phyloP scores from a whole-genome alignment of 129 eudicot species.

The Solidago caesia region DNA sequence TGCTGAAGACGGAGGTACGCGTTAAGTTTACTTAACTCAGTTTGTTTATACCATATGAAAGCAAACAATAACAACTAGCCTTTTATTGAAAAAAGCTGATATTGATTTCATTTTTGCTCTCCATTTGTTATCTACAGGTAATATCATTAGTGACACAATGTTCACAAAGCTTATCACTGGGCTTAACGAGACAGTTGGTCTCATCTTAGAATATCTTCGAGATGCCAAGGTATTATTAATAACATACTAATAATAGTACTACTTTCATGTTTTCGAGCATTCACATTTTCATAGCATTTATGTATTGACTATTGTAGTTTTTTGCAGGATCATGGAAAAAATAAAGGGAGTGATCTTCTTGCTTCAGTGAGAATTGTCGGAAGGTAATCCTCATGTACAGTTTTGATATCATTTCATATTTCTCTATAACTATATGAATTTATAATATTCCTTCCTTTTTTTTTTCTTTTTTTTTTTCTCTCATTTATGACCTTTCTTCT shows the following conservation, averaged over 20 bases:
- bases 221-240: conserved; percentile 71
- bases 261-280: neutral
- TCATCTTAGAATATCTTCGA: conserved; percentile 79
- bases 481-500: neutral
- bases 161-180: conserved; percentile 69
- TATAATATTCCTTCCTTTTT: neutral
- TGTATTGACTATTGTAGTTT: conserved; percentile 9
- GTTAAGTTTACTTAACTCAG: conserved; percentile 1
- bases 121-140: conserved; percentile 31
- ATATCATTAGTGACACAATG: conserved; percentile 54
- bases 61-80: neutral
- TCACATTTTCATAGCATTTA: conserved; percentile 2
- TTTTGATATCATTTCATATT: neutral
- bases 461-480: neutral
- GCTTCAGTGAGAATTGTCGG: conserved; percentile 88
- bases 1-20: conserved; percentile 68
- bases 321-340: conserved; percentile 69
- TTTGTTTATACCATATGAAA: neutral
- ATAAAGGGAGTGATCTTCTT: conserved; percentile 87
- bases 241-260: neutral
- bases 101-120: neutral
- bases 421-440: neutral
- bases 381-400: conserved; percentile 43
- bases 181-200: conserved; percentile 77
- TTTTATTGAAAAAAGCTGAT: neutral